These are phyloP conservation scores for Monascus ruber DNA, from an alignment of 2,329 filamentous ascomycete genomes.

Conservation along the genomic window DNA sequence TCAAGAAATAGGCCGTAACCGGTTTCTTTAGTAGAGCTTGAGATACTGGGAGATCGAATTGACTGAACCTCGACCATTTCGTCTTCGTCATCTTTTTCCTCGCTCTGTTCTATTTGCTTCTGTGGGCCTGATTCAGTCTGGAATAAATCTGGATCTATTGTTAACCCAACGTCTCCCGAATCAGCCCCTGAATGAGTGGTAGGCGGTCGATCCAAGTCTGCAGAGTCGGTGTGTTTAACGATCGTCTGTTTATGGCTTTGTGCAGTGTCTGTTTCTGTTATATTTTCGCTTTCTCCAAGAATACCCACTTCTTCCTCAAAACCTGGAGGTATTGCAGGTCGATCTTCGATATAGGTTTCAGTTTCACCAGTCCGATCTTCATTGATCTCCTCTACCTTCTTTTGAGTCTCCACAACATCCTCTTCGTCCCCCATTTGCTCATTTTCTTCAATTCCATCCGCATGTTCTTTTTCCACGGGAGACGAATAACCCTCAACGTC, in stretches of 20 bases:
- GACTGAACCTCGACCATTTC: background rate
- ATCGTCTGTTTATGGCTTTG: background rate
- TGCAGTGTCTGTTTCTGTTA: constrained; percentile 3
- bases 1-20: constrained; percentile 6
- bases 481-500: background rate
- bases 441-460: constrained; percentile 19
- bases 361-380: background rate
- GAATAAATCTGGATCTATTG: background rate
- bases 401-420: background rate
- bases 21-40: background rate
- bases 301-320: background rate
- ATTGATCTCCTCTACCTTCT: constrained; percentile 1
- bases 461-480: background rate
- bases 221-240: no score
- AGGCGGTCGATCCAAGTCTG: background rate
- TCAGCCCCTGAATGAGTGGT: background rate
- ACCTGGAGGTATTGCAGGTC: background rate
- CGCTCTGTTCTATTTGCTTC: background rate
- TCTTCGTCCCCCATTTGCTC: constrained; percentile 8
- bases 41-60: background rate
- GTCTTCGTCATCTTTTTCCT: background rate
- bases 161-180: background rate
- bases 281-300: constrained; percentile 4
- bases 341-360: background rate
- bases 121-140: background rate